Evolutionary conservation across 2,329 filamentous ascomycete genomes (phyloP), one percentile per base, ranked within the genome.

Genomic region (Mycosphaerelloides madeirae): DNA sequence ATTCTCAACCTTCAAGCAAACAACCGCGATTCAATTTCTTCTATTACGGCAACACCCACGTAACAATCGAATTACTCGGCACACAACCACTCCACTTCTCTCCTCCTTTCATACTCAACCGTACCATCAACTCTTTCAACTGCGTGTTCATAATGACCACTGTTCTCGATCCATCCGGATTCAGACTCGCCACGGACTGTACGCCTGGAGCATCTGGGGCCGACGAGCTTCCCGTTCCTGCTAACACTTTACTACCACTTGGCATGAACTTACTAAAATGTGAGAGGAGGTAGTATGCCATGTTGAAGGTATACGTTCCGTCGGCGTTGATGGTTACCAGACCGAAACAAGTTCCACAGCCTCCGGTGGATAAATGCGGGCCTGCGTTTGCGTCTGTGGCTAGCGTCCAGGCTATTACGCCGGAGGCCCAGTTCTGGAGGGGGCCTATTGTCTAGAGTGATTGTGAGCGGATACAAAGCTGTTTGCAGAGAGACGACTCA

Each of bases 231-330:
- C 50, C 50, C n/a, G 3, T 38, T 3, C 47, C 48, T 20, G 18
- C 39, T n/a, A 55, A 29, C 1, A 55, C 43, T 12, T 28, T 43
- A 1, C 47, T 43, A 9, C 47, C 50, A n/a, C 31, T 41, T 1
- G 50, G 52, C 38, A 55, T 55, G 20, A 43, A 53, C 14, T 43
- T 44, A 15, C 45, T 49, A 25, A 51, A 55, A 36, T 55, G 52
- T 18, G 52, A 45, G 50, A 55, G 50, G 34, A 53, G 43, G 11
- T 55, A 53, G 20, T 55, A 55, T 12, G 50, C 52, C 22, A 44
- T 47, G 6, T 53, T 51, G 12, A 55, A 39, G 2, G 45, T 50
- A 18, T 49, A 53, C 1, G 32, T 44, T 6, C 41, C 43, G 39
- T 47, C 50, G 12, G 35, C 39, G 22, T 46, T 53, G 18, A 52